Conservation (phyloP, 2,329 filamentous ascomycete genomes). For the Bimuria novae-zelandiae region DNA sequence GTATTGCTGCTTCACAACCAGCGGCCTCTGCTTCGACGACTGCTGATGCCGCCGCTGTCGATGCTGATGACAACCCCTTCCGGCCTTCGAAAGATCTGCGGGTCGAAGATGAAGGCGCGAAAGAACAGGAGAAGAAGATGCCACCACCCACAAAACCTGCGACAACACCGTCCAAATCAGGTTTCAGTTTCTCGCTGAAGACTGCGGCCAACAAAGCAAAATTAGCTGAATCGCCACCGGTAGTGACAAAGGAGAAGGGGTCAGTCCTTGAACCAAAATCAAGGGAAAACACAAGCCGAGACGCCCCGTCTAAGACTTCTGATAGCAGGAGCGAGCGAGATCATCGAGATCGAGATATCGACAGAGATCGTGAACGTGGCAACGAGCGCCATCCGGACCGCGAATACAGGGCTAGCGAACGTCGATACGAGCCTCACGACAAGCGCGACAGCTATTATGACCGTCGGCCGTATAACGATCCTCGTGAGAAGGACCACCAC, state of each 20-base stretch:
- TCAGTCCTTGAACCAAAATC: slow-evolving; percentile 47
- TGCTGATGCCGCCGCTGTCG: slow-evolving; percentile 41
- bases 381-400: too few relatives aligned
- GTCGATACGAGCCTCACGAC: slow-evolving; percentile 25
- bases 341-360: slow-evolving; percentile 32
- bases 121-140: slow-evolving; percentile 56
- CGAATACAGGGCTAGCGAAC: slow-evolving; percentile 50
- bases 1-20: slow-evolving; percentile 20
- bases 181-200: slow-evolving; percentile 92
- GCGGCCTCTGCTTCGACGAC: slow-evolving; percentile 16
- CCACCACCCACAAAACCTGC: slow-evolving; percentile 57
- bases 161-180: slow-evolving; percentile 56
- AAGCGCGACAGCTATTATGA: slow-evolving; percentile 23
- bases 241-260: slow-evolving; percentile 49
- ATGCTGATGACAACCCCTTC: slow-evolving; percentile 65
- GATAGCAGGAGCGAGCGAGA: slow-evolving; percentile 32
- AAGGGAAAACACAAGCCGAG: slow-evolving; percentile 42
- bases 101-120: slow-evolving; percentile 64
- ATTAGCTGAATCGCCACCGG: slow-evolving; percentile 46
- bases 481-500: slow-evolving; percentile 27
- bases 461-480: slow-evolving; percentile 16
- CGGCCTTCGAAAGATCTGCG: slow-evolving; percentile 67
- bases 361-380: slow-evolving; percentile 41
- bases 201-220: slow-evolving; percentile 60
- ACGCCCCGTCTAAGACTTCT: slow-evolving; percentile 23